phyloP scores from a whole-genome alignment of 768 basidiomycete genomes.

The Obba rivulosa region DNA sequence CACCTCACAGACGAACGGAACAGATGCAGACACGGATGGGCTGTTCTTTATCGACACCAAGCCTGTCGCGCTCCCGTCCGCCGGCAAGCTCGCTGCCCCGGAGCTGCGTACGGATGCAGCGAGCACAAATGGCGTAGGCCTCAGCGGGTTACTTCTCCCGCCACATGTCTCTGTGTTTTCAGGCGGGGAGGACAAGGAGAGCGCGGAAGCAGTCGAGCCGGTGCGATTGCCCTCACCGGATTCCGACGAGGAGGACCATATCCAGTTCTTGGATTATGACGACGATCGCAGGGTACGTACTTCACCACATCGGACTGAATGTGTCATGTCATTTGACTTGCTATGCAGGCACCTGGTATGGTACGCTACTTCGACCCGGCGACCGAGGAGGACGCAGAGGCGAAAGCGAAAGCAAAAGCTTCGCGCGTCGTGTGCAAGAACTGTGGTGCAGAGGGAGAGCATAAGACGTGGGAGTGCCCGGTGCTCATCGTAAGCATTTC shows the following conservation, averaged over 20 bases:
- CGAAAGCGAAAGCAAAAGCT: conserved; percentile 28
- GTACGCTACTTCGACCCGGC: conserved; percentile 59
- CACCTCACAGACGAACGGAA: background rate
- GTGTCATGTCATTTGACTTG: background rate
- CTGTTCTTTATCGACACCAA: conserved; percentile 49
- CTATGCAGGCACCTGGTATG: conserved; percentile 39
- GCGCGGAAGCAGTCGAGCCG: conserved; percentile 36
- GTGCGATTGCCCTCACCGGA: conserved; percentile 35
- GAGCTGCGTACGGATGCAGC: conserved; percentile 1
- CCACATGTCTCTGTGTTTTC: conserved; percentile 55
- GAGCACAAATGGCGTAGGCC: conserved; percentile 8
- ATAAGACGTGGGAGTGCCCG: conserved; percentile 64
- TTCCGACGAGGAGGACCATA: conserved; percentile 55
- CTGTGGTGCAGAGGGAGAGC: conserved; percentile 71
- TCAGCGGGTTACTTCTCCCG: conserved; percentile 47
- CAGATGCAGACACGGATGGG: background rate
- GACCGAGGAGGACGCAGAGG: conserved; percentile 30
- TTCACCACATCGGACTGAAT: background rate
- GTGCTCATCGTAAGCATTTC: conserved; percentile 56
- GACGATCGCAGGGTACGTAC: conserved; percentile 49
- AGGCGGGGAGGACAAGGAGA: conserved; percentile 6
- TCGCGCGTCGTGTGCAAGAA: conserved; percentile 62
- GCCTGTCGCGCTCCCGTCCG: conserved; percentile 31
- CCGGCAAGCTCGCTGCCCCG: conserved; percentile 15
- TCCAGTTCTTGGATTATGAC: conserved; percentile 76